Evolutionary conservation across 2,329 filamentous ascomycete species (phyloP).

Genomic region (Botrytis paeoniae): DNA sequence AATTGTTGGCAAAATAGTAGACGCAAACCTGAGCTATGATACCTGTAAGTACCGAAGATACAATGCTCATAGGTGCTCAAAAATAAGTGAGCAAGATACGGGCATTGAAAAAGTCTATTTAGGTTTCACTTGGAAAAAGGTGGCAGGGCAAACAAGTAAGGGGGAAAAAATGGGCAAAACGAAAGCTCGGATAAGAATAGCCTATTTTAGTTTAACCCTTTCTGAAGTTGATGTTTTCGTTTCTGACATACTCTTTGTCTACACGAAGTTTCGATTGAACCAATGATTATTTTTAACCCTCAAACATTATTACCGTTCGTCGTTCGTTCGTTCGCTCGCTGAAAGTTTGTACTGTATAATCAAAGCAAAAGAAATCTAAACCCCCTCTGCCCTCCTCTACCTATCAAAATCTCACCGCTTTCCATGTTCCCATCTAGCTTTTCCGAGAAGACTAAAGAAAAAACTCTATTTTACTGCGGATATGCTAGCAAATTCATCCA

Average conservation of each 20-base stretch:
- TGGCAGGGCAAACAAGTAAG: conserved; percentile 13
- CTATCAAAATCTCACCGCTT: conserved; percentile 1
- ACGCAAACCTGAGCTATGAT: background rate
- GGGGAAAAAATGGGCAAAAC: background rate
- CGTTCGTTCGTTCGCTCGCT: background rate
- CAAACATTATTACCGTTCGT: background rate
- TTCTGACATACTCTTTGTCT: conserved; percentile 1
- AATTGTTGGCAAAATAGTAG: background rate
- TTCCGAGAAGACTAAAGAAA: background rate
- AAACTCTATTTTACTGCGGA: conserved; percentile 4
- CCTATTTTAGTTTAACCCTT: background rate
- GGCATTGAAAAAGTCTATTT: conserved; percentile 15
- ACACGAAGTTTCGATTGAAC: background rate
- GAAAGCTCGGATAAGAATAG: conserved; percentile 6
- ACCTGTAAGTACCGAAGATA: background rate
- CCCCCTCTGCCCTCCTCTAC: background rate
- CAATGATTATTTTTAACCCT: conserved; percentile 10
- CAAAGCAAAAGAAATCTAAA: background rate
- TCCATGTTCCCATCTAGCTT: background rate
- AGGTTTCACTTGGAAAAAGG: conserved; percentile 9
- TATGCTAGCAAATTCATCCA: background rate
- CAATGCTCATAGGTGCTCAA: conserved; percentile 1
- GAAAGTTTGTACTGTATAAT: background rate
- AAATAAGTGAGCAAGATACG: background rate
- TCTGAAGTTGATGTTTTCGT: background rate